Base-by-base conservation (phyloP, 106 monocot species). In the Allium sativum region DNA sequence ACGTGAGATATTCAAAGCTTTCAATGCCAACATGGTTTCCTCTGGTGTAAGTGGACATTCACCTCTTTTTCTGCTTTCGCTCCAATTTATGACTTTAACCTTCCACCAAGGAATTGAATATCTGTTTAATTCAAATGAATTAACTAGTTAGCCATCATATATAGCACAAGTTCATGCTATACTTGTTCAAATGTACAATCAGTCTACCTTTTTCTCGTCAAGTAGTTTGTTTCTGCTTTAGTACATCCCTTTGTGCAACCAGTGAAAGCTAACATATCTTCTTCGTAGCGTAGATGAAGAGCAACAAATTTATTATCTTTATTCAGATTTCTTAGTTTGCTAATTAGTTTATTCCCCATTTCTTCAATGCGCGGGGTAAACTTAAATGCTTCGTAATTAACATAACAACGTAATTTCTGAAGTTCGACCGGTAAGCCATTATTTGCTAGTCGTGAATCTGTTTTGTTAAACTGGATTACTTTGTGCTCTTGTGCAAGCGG, bases 241-340 rank as follows among this genome's bases (percentile, higher is more conserved):
- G 86, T 86, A 59, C 86, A 89, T 69, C 89, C 93, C 65, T 89
- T 80, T 5, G 85, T 71, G 64, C 93, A 94, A 9, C 89, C 93
- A 59, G 89, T 85, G 68, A 94, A 94, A 9, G 89, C 58, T 22
- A 89, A 77, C 93, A 94, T 94, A 73, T 94, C 93, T 89, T 86
- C 86, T 74, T 94, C 93, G 69, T 94, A 94, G 44, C 93, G 70
- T 44, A 94, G 72, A 70, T 94, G 93, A 42, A 94, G 86, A 7
- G 85, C 93, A 31, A 89, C 72, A 70, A 83, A 94, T 31, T 18
- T 64, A 11, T 80, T 72, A 65, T 62, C 75, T 69, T 59, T 69
- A 48, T 62, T 70, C 44, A 85, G 78, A 64, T 74, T 61, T 31
- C 31, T 31, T 2, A 31, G 31, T 31, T 31, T 31, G 41, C 80